phyloP scores from a whole-genome alignment of 148 eudicot species.

The Chenopodium suecicum region DNA sequence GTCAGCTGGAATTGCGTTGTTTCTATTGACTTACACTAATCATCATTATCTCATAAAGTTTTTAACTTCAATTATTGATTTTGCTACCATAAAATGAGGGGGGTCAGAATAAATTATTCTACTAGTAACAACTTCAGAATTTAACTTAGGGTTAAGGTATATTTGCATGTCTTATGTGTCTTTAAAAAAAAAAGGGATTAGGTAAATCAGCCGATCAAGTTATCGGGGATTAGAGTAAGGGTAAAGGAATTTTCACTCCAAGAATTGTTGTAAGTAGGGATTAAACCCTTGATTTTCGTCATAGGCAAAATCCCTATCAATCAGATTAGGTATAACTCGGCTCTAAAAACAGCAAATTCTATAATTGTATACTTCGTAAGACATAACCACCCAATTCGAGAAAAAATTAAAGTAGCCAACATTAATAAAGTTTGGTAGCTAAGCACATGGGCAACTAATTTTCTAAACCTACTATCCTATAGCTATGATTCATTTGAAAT shows the following conservation, averaged over 20 bases:
- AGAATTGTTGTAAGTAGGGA: no score
- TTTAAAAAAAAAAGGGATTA: no score
- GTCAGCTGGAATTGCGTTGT: slow-evolving; percentile 40
- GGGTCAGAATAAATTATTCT: neutral
- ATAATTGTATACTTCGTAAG: no score
- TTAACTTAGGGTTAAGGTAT: neutral
- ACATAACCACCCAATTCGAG: neutral
- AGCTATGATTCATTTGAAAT: neutral
- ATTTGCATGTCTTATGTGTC: no score
- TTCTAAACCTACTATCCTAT: neutral
- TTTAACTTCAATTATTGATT: slow-evolving; percentile 20
- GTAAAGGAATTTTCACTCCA: no score
- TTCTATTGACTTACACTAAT: slow-evolving; percentile 37
- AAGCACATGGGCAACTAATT: neutral
- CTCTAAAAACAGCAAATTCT: no score
- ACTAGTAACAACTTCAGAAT: neutral
- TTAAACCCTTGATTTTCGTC: no score
- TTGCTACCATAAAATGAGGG: neutral
- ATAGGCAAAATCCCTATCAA: no score
- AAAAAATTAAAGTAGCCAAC: neutral
- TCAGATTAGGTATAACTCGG: no score
- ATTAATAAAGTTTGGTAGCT: neutral
- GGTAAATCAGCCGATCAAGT: no score
- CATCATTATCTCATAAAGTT: slow-evolving; percentile 24
- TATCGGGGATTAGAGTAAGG: no score